Evolutionary conservation across 2,329 filamentous ascomycete species (phyloP), one percentile per base, ranked within the genome.

Genomic region (Ophiostoma ips): DNA sequence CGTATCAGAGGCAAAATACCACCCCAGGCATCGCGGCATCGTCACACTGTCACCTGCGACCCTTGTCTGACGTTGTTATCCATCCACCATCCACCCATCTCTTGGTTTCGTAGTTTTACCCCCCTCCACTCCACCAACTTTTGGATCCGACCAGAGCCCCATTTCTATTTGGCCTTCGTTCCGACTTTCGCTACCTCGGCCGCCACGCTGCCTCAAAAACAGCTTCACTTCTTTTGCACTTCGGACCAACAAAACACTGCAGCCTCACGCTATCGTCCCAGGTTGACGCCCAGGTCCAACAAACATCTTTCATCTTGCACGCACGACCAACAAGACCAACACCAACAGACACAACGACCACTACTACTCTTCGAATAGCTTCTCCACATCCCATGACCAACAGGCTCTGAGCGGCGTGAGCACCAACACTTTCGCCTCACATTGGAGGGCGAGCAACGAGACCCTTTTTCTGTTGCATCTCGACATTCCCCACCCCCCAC

Each of bases 381-480:
- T n/a, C n/a, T n/a, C n/a, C n/a, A n/a, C n/a, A n/a, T n/a, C n/a
- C n/a, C n/a, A n/a, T n/a, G n/a, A n/a, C n/a, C n/a, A n/a, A n/a
- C n/a, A n/a, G n/a, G n/a, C n/a, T n/a, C n/a, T n/a, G n/a, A n/a
- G n/a, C n/a, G n/a, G n/a, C 43, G 18, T 3, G n/a, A 45, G 28
- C 8, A 34, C 41, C 30, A 13, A 15, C 18, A 45, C 28, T 28
- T 45, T 13, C 16, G 9, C 10, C 16, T 31, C 36, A n/a, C 46
- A 30, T 41, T 49, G 49, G 50, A 40, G 41, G 43, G 41, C 48
- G 50, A 52, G 50, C 46, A 49, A 47, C 43, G 46, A 49, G 36
- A 15, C 43, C 31, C 30, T 24, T 28, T 28, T 5, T 19, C 16
- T 28, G 28, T 31, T 31, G 21, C 18, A 37, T 6, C 36, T 48